Percentiles rank a stretch among this genome's conserved stretches.
phyloP scores from a whole-genome alignment of 2,329 filamentous ascomycete species.

The Aspergillus intermedius region DNA sequence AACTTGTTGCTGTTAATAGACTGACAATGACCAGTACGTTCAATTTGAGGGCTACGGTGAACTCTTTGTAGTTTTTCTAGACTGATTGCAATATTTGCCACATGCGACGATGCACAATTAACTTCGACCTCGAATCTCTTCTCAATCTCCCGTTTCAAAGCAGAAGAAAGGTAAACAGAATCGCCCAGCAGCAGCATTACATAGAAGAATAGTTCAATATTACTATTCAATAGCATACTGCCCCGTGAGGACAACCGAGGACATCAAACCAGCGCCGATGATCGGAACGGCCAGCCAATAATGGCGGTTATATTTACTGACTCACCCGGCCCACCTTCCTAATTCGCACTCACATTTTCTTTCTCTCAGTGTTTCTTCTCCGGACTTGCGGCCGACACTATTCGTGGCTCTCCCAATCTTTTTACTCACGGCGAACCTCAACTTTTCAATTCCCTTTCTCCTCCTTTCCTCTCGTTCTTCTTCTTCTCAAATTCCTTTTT shows the following conservation, averaged over 20 bases:
- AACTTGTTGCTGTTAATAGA: too few relatives aligned
- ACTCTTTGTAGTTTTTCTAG: too few relatives aligned
- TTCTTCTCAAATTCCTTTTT: constrained; percentile 7
- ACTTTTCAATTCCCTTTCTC: constrained; percentile 14
- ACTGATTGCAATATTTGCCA: too few relatives aligned
- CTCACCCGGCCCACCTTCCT: not conserved
- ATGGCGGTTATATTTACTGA: not conserved
- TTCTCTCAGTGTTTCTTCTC: not conserved
- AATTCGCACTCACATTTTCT: not conserved
- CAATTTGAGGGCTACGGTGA: too few relatives aligned
- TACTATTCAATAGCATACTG: too few relatives aligned
- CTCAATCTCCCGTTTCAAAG: too few relatives aligned
- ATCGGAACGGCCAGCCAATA: constrained; percentile 6
- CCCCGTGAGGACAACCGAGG: not conserved
- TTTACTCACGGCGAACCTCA: constrained; percentile 15
- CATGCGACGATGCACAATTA: too few relatives aligned
- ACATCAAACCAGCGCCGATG: constrained; percentile 4
- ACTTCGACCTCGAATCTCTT: too few relatives aligned
- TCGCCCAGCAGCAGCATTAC: too few relatives aligned
- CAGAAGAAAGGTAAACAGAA: too few relatives aligned
- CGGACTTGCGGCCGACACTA: not conserved
- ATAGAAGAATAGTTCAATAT: too few relatives aligned
- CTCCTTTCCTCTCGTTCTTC: not conserved
- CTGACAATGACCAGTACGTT: too few relatives aligned
- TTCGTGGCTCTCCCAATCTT: constrained; percentile 8